These are phyloP conservation scores for Zarea fungicola DNA, from an alignment of 2,329 filamentous ascomycete genomes.

Conservation along the genomic window DNA sequence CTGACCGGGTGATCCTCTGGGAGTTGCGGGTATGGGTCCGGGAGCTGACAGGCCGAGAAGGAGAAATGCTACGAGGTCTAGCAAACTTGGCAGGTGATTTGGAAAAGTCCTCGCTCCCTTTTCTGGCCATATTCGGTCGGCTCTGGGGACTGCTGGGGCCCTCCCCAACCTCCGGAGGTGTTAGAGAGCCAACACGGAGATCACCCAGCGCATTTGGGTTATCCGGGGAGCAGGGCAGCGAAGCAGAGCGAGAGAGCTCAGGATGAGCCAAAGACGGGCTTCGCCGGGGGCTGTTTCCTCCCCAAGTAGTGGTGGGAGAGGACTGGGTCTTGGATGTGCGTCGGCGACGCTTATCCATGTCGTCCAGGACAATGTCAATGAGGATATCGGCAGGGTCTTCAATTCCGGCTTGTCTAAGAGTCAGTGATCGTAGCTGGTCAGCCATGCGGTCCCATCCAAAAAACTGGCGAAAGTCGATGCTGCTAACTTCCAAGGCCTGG, in stretches of 20 bases:
- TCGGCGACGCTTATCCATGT: slow-evolving; percentile 86
- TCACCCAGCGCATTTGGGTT: slow-evolving; percentile 43
- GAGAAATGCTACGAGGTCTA: slow-evolving; percentile 73
- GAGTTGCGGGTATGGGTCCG: slow-evolving; percentile 63
- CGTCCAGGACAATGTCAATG: slow-evolving; percentile 89
- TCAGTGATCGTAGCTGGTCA: slow-evolving; percentile 85
- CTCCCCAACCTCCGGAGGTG: slow-evolving; percentile 40
- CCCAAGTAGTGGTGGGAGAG: slow-evolving; percentile 71
- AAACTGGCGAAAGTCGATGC: slow-evolving; percentile 94
- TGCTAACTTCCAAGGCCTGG: slow-evolving; percentile 86
- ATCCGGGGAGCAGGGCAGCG: slow-evolving; percentile 60
- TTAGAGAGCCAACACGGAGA: slow-evolving; percentile 55
- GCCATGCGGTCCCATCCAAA: slow-evolving; percentile 94
- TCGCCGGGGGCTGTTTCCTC: slow-evolving; percentile 51
- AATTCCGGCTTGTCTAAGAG: slow-evolving; percentile 78
- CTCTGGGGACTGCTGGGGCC: slow-evolving; percentile 38
- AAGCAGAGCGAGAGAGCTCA: slow-evolving; percentile 63
- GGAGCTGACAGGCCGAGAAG: slow-evolving; percentile 68
- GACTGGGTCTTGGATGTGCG: slow-evolving; percentile 81
- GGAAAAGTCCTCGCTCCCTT: slow-evolving; percentile 42
- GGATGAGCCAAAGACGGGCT: slow-evolving; percentile 60
- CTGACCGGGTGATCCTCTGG: slow-evolving; percentile 76
- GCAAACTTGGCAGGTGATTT: slow-evolving; percentile 39
- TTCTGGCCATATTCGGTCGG: slow-evolving; percentile 39
- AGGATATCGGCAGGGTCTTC: slow-evolving; percentile 88